Evolutionary conservation across 306 rosid species (phyloP), one percentile per base, ranked within the genome.

Genomic region (Alnus glutinosa): DNA sequence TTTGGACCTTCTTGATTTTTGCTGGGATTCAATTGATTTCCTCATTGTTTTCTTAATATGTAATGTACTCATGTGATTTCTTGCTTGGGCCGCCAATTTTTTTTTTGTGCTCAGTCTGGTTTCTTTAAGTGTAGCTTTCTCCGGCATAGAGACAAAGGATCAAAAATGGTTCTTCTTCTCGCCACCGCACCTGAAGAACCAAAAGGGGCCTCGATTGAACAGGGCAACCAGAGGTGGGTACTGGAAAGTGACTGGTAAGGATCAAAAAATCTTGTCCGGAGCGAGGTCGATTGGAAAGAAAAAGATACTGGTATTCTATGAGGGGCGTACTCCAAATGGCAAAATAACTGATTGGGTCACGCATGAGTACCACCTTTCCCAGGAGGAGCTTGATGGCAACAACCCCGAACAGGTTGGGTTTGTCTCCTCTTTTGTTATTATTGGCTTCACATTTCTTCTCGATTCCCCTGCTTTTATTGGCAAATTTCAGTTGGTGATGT

Each of bases 131-230:
- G 71, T 84, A 94, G 99, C 78, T 85, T 89, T 92, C 71, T 91
- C 98, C 0, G 86, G 85, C 82, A 67, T 95, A 77, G 58, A 85
- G 80, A 91, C 90, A 37, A 85, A 90, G 84, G 98, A 93, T 83
- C 97, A 85, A 1, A 96, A 93, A 83, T 95, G 99, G 99, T 93
- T 91, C 87, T 93, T 93, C 90, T 95, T 95, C 84, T 93, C 98
- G 79, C 97, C 97, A 0, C 96, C 87, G 14, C 14, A 49, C 52
- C 52, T 2, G 15, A 49, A 49, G 88, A 97, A 92, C 79, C 75
- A 89, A 10, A 95, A 92, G 58, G 99, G 99, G 18, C 83, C 90
- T 81, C 74, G 98, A 66, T 87, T 89, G 86, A 93, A 93, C 86
- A 81, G 99, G 82, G 94, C 97, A 58, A 95, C 99, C 7, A 71